Base-by-base conservation (phyloP, 371 early-diverging fungal species). In the Circinella umbellata region DNA sequence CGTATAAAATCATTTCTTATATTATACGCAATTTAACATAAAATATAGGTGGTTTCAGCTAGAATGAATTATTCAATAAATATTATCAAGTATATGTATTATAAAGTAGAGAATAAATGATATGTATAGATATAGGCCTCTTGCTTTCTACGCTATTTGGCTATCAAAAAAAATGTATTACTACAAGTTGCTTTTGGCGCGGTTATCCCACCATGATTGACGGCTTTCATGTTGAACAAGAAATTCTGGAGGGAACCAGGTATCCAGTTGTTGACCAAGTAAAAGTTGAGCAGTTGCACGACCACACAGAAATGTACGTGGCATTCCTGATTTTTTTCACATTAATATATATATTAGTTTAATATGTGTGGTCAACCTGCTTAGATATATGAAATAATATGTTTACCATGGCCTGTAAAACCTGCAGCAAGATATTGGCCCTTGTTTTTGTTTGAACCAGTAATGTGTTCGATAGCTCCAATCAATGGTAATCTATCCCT, bases 241-340 rank as follows among this genome's bases (percentile, higher is more conserved):
- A 38, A 74, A 78, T 64, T 72, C 69, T 6, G 61, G 55, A 3
- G 73, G 73, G 59, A 74, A 73, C 73, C 70, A 75, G 27, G 61
- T 54, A n/a, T 73, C 73, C 34, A 73, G 38, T 6, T 63, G 51
- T 46, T 70, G 73, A 17, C 69, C 80, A 18, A 72, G 48, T 13
- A 80, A 61, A 75, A 83, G 70, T 51, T 79, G 74, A 34, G 84
- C 85, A 1, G 81, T 62, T 7, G 78, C 79, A 35, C 73, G 71
- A 7, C 83, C 88, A 57, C 78, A 76, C 61, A 85, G 71, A 68
- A 78, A 83, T 18, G 84, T 80, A 20, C 85, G 71, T 37, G 88
- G 80, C 84, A 88, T 88, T 48, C 87, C 87, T 86, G 75, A 2
- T 76, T 55, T 36, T 53, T 53, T 4, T 34, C 27, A 10, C 20